A percentile compares a stretch with the other conserved stretches of the same genome.
These are phyloP conservation scores for Melaleuca alternifolia DNA, from an alignment of 345 rosid genomes.

Conservation along the genomic window DNA sequence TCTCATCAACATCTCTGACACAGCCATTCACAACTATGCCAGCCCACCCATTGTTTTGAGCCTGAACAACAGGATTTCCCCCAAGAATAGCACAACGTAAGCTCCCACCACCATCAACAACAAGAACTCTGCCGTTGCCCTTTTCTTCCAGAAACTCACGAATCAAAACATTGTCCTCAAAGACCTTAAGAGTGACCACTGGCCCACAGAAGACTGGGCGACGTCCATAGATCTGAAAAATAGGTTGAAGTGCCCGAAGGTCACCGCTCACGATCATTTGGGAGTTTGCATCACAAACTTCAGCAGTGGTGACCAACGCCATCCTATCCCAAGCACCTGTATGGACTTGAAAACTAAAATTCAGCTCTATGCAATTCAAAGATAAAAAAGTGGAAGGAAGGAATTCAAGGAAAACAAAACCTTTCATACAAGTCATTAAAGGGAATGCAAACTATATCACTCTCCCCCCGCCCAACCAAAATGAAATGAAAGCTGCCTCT, in stretches of 20 bases:
- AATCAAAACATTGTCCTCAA: constrained; percentile 39
- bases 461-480: background rate
- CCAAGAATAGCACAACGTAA: constrained; percentile 12
- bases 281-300: constrained; percentile 18
- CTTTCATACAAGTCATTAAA: background rate
- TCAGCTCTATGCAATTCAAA: background rate
- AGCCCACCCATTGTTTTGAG: constrained; percentile 48
- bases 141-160: constrained; percentile 47
- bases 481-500: background rate
- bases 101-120: constrained; percentile 17
- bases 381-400: background rate
- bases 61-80: constrained; percentile 19
- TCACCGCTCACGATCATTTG: constrained; percentile 12
- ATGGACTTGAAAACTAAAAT: background rate
- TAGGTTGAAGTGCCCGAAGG: constrained; percentile 17
- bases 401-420: background rate
- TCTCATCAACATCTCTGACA: constrained; percentile 42
- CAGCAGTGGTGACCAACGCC: constrained; percentile 19
- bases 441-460: background rate
- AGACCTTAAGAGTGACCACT: constrained; percentile 42
- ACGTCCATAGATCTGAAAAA: constrained; percentile 12
- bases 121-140: constrained; percentile 21
- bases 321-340: background rate
- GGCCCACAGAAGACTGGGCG: constrained; percentile 24
- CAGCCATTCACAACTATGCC: constrained; percentile 48